These are phyloP conservation scores for Pyrenophora seminiperda DNA, from an alignment of 2,329 filamentous ascomycete species.

Conservation along the genomic window DNA sequence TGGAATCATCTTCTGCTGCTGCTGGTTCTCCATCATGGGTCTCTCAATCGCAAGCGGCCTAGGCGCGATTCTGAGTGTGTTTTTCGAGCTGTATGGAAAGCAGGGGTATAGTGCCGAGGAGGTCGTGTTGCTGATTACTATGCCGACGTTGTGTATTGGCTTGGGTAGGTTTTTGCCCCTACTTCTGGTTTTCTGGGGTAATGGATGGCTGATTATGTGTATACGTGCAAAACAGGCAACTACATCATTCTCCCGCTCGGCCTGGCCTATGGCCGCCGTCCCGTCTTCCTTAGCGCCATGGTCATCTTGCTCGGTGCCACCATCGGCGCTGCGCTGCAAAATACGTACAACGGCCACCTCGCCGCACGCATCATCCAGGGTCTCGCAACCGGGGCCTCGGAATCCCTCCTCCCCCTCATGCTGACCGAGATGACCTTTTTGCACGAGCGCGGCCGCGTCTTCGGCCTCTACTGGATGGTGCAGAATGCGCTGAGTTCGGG, in stretches of 20 bases:
- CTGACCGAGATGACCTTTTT: slow-evolving; percentile 5
- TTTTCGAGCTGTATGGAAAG: not conserved
- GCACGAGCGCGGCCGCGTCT: slow-evolving; percentile 2
- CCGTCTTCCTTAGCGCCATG: not conserved
- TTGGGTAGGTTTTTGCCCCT: not conserved
- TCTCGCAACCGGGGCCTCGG: not conserved
- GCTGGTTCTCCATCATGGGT: slow-evolving; percentile 5
- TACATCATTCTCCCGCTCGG: not conserved
- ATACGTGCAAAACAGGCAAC: not conserved
- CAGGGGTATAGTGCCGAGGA: not conserved
- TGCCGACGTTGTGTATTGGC: not conserved
- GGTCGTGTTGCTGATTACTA: not conserved
- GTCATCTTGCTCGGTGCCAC: not conserved
- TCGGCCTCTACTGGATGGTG: slow-evolving; percentile 3
- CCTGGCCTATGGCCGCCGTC: slow-evolving; percentile 1
- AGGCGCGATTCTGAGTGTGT: not conserved
- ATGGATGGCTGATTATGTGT: too few species aligned
- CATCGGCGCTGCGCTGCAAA: not conserved
- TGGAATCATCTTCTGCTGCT: not conserved
- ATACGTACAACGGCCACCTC: not conserved
- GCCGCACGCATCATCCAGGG: not conserved
- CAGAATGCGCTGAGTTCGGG: not conserved
- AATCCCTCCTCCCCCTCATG: slow-evolving; percentile 3
- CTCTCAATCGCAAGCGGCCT: not conserved
- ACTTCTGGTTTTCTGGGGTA: too few species aligned